These are phyloP conservation scores for Pisolithus tinctorius DNA, from an alignment of 768 basidiomycete genomes.

Conservation along the genomic window DNA sequence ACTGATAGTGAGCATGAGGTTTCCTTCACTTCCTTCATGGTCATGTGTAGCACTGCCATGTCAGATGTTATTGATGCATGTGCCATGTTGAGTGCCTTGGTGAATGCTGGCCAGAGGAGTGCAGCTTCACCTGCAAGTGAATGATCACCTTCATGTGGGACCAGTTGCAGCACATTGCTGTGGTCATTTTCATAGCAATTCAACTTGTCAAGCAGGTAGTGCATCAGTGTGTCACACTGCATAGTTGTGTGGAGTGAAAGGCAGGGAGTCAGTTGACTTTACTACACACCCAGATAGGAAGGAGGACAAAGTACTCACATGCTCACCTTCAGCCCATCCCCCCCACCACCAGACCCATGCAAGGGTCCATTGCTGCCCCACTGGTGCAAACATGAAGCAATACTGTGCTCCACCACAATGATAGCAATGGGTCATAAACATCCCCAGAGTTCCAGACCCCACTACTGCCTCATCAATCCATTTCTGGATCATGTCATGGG, in stretches of 20 bases:
- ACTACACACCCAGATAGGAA: background rate
- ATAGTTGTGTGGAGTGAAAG: background rate
- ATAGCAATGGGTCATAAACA: conserved; percentile 23
- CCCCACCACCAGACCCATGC: conserved; percentile 34
- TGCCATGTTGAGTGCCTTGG: background rate
- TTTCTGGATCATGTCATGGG: conserved; percentile 18
- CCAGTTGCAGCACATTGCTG: conserved; percentile 7
- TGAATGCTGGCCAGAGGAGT: background rate
- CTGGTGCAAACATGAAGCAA: conserved; percentile 26
- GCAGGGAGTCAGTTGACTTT: background rate
- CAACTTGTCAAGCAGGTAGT: conserved; percentile 24
- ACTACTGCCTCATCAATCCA: conserved; percentile 12
- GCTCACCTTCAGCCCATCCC: conserved; percentile 35
- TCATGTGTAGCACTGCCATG: background rate
- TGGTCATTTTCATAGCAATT: conserved; percentile 21
- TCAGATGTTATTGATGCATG: background rate
- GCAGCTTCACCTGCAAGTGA: background rate
- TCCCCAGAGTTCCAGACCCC: conserved; percentile 5
- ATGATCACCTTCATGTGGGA: background rate
- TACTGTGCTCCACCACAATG: conserved; percentile 23
- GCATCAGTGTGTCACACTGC: conserved; percentile 2
- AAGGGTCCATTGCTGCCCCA: conserved; percentile 31
- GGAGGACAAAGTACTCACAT: conserved; percentile 17
- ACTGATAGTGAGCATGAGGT: no score
- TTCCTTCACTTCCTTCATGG: background rate